Evolutionary conservation across 768 basidiomycete genomes (phyloP).

Genomic region (Cystobasidium ongulense): DNA sequence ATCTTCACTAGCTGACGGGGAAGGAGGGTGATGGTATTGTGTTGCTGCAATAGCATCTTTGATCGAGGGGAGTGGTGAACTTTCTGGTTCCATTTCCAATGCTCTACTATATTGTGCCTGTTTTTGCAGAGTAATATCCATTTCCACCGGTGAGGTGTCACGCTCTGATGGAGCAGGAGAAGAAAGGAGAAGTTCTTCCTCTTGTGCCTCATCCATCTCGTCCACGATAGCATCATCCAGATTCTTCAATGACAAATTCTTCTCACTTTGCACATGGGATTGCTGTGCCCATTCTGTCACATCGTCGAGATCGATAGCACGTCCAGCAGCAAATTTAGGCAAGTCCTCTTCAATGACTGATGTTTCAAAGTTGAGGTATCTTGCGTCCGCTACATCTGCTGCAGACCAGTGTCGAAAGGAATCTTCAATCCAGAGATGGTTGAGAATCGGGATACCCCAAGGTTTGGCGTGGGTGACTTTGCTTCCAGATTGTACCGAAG

Average conservation of each 20-base stretch:
- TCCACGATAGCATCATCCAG: background rate
- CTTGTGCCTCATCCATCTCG: constrained; percentile 24
- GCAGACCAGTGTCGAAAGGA: constrained; percentile 64
- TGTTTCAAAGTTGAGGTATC: constrained; percentile 32
- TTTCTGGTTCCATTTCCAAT: background rate
- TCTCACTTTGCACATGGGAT: constrained; percentile 23
- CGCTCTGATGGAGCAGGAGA: background rate
- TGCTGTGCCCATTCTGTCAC: constrained; percentile 40
- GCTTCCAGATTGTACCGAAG: constrained; percentile 56
- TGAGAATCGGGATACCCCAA: constrained; percentile 80
- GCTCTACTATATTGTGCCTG: background rate
- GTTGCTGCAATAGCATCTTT: background rate
- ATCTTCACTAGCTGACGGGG: background rate
- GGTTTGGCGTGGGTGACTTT: constrained; percentile 66
- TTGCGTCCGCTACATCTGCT: background rate
- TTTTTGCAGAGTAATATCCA: background rate
- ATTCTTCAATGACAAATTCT: constrained; percentile 12
- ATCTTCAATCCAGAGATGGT: constrained; percentile 85
- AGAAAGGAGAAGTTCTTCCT: constrained; percentile 1
- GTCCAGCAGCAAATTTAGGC: constrained; percentile 28
- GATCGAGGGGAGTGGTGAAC: background rate
- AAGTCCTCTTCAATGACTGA: constrained; percentile 35
- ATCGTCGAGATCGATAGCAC: constrained; percentile 29
- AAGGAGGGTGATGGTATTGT: background rate
- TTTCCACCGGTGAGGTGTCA: background rate